phyloP scores from a whole-genome alignment of 1,284 basidiomycete genomes.

The Bjerkandera adusta region DNA sequence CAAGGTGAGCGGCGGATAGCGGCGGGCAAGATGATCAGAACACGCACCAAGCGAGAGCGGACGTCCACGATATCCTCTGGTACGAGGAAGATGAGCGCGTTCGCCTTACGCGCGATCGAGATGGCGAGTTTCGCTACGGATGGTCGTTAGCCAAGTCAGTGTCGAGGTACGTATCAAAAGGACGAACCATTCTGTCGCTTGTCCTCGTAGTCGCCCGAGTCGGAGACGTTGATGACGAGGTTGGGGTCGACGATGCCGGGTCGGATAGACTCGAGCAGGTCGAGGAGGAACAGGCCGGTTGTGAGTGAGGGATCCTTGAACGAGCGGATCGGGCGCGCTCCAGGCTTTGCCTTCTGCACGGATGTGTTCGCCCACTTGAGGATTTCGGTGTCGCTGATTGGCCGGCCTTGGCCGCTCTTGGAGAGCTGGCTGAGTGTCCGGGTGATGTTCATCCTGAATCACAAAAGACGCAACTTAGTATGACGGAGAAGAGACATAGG shows the following conservation, averaged over 20 bases:
- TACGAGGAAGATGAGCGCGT: conserved; percentile 95
- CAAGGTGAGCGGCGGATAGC: not conserved
- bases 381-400: conserved; percentile 91
- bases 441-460: conserved; percentile 78
- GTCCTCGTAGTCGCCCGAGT: conserved; percentile 82
- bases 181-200: conserved; percentile 85
- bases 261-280: conserved; percentile 87
- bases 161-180: not conserved
- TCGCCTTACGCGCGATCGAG: conserved; percentile 96
- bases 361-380: conserved; percentile 95
- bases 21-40: not conserved
- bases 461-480: conserved; percentile 4
- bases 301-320: conserved; percentile 95
- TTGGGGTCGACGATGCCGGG: conserved; percentile 95
- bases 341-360: conserved; percentile 70
- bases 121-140: conserved; percentile 93
- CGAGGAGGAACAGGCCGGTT: conserved; percentile 92
- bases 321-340: conserved; percentile 75
- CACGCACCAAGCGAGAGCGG: conserved; percentile 74
- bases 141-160: not conserved
- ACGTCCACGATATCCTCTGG: conserved; percentile 95
- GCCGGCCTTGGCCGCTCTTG: conserved; percentile 70
- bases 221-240: conserved; percentile 67
- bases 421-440: conserved; percentile 85
- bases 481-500: conserved; percentile 5